phyloP scores from a whole-genome alignment of 305 asterid species.

The Fraxinus baroniana region DNA sequence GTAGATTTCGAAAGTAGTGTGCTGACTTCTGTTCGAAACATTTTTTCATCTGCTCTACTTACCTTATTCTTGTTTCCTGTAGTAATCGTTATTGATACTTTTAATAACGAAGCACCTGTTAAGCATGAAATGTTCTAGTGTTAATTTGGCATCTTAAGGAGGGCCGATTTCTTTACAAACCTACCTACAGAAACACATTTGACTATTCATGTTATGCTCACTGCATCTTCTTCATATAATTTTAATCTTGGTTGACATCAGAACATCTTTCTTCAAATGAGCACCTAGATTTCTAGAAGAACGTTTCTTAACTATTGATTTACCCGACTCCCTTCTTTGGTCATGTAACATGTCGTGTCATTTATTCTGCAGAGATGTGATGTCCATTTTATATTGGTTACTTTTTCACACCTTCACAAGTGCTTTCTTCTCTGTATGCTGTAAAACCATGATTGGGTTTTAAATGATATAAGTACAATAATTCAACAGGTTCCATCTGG shows the following conservation, averaged over 20 bases:
- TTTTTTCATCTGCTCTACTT: background rate
- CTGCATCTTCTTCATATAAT: constrained; percentile 3
- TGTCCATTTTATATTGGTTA: constrained; percentile 11
- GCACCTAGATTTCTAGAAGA: constrained; percentile 6
- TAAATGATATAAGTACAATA: constrained; percentile 16
- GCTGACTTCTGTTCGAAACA: background rate
- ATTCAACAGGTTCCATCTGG: constrained; percentile 89
- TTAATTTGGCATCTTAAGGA: background rate
- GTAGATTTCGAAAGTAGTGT: background rate
- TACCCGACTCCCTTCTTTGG: constrained; percentile 14
- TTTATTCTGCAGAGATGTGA: constrained; percentile 9
- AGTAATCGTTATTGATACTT: background rate
- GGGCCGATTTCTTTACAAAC: background rate
- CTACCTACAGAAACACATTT: background rate
- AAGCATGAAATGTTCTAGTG: background rate
- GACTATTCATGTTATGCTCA: background rate
- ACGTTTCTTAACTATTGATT: constrained; percentile 1
- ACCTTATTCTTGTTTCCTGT: background rate
- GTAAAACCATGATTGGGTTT: constrained; percentile 9
- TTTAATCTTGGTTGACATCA: constrained; percentile 16
- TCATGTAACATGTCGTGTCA: background rate
- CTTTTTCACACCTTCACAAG: constrained; percentile 2
- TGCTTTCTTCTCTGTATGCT: background rate
- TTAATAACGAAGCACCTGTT: background rate
- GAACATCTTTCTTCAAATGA: constrained; percentile 17